Base-by-base conservation (phyloP, 192 early-diverging fungal genomes). In the Funneliformis geosporum region DNA sequence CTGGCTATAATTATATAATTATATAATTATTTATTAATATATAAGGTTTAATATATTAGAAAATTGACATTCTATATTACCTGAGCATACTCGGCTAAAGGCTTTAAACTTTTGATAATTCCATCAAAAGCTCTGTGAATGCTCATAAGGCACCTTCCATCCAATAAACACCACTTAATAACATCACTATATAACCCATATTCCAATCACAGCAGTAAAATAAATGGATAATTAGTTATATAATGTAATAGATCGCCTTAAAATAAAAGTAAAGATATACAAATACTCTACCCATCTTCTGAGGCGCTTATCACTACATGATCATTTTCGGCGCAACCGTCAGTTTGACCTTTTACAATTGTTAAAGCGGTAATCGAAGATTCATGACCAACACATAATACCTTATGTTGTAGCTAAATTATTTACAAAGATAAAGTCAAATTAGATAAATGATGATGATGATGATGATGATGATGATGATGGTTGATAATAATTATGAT, bases 281-380 rank as follows among this genome's bases (percentile, higher is more conserved):
- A 50, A 55, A 50, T 55, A 60, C 8, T 46, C 82, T 84, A 90
- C 89, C 89, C 89, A 60, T 88, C 87, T 55, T 89, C 85, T 1
- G 87, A 87, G 2, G 87, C 88, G 55, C 88, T 90, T 16, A 89
- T 85, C 14, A 90, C 47, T 28, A 87, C 82, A 84, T 87, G 84
- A 44, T 89, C 84, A 59, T 75, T 73, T 23, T 80, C 75, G 23
- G 82, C 80, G 33, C 82, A 79, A 33, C 83, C 79, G 47, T 88
- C 86, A 8, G 84, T 84, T 39, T 87, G 80, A 8, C 81, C 81
- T 14, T 83, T 68, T 28, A 87, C 75, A 14, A 86, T 70, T 16
- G 81, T 80, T 40, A 90, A 73, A 21, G 88, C 87, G 2, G 83
- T 82, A 8, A 90, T 80, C 8, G 87, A 68, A 14, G 85, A 70